phyloP scores from a whole-genome alignment of 192 early-diverging fungal species.

The Entomortierella lignicola region DNA sequence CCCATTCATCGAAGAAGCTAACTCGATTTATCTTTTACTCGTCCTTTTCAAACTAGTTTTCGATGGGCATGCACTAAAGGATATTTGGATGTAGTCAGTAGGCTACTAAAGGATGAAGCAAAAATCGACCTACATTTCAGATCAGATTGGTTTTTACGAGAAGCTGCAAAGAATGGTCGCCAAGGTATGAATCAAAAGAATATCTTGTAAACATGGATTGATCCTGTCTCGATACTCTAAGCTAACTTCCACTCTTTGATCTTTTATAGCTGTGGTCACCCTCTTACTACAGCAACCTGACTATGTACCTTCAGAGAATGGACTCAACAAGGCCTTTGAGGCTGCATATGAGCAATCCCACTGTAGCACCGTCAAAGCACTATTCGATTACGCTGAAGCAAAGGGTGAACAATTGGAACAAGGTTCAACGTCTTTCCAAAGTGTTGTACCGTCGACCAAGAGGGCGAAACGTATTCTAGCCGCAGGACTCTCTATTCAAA shows the following conservation, averaged over 20 bases:
- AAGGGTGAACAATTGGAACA: conserved; percentile 18
- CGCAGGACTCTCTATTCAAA: conserved; percentile 37
- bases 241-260: neutral
- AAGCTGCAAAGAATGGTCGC: conserved; percentile 39
- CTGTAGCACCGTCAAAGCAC: conserved; percentile 30
- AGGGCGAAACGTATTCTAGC: conserved; percentile 33
- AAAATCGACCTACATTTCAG: conserved; percentile 32
- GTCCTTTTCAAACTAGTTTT: conserved; percentile 13
- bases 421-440: conserved; percentile 6
- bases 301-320: conserved; percentile 40
- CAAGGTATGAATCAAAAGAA: conserved; percentile 17
- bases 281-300: conserved; percentile 26
- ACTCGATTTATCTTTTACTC: too few relatives aligned
- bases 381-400: conserved; percentile 37
- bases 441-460: conserved; percentile 7
- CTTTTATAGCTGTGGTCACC: conserved; percentile 13
- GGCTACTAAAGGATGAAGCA: conserved; percentile 25
- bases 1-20: too few relatives aligned
- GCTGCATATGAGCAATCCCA: conserved; percentile 40
- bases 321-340: conserved; percentile 52
- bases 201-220: too few relatives aligned
- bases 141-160: conserved; percentile 46
- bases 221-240: too few relatives aligned
- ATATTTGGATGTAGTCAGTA: conserved; percentile 19
- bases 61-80: conserved; percentile 53